Conservation (phyloP, 371 early-diverging fungal genomes). For the Mucor plumbeus region DNA sequence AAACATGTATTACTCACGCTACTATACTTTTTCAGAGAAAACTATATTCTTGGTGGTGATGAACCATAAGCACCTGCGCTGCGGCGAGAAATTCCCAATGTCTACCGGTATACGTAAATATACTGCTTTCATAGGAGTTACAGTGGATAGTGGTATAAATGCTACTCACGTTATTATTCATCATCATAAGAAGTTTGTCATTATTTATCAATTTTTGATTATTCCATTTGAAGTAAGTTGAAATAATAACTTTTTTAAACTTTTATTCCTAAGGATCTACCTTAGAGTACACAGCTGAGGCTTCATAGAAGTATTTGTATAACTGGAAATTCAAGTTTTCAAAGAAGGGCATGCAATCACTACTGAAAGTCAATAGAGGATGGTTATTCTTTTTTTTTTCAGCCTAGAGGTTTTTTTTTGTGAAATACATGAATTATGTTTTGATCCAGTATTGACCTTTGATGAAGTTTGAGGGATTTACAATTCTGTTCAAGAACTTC, state of each 20-base stretch:
- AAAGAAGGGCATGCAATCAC: constrained; percentile 16
- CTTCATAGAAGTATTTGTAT: constrained; percentile 12
- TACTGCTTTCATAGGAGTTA: constrained; percentile 12
- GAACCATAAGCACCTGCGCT: too few relatives aligned
- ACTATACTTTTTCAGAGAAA: too few relatives aligned
- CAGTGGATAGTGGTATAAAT: constrained; percentile 12
- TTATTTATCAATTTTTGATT: constrained; percentile 13
- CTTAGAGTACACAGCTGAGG: constrained; percentile 13
- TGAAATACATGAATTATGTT: too few relatives aligned
- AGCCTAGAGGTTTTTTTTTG: too few relatives aligned
- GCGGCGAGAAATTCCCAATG: constrained; percentile 1
- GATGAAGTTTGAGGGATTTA: constrained; percentile 8
- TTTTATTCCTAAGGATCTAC: constrained; percentile 11
- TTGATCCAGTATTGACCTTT: constrained; percentile 12
- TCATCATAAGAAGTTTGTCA: constrained; percentile 15
- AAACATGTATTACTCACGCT: too few relatives aligned
- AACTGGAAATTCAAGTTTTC: constrained; percentile 10
- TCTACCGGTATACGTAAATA: constrained; percentile 10
- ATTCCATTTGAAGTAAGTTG: constrained; percentile 17
- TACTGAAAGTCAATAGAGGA: constrained; percentile 11
- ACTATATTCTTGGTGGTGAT: too few relatives aligned
- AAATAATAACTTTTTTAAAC: constrained; percentile 9
- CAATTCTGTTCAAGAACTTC: constrained; percentile 8
- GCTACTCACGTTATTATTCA: constrained; percentile 10
- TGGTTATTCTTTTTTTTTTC: too few relatives aligned